Conservation (phyloP, 805 yeast species). For the Zygosaccharomyces siamensis region DNA sequence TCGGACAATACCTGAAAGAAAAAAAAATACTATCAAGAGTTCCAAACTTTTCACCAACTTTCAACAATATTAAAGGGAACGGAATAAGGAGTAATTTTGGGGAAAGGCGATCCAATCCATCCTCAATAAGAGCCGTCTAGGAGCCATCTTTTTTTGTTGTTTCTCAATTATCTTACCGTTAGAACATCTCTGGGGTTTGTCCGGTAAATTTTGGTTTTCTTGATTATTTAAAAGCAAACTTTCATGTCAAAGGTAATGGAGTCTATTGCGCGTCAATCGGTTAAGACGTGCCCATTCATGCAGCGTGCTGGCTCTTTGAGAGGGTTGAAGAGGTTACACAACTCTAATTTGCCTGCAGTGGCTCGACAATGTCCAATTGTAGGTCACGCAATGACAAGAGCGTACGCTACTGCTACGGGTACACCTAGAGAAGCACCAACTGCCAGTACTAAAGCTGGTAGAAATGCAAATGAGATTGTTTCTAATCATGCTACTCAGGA, state of each 20-base stretch:
- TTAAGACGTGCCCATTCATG: slow-evolving; percentile 80
- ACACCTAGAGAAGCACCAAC: slow-evolving; percentile 33
- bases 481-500: slow-evolving; percentile 45
- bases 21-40: neutral
- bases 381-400: slow-evolving; percentile 61
- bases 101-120: neutral
- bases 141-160: neutral
- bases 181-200: too few species aligned
- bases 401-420: slow-evolving; percentile 33
- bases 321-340: slow-evolving; percentile 27
- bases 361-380: slow-evolving; percentile 87
- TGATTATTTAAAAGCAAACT: neutral
- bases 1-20: neutral
- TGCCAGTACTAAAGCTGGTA: slow-evolving; percentile 32
- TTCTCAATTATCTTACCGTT: neutral
- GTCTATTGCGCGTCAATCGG: slow-evolving; percentile 66
- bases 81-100: neutral
- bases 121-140: neutral
- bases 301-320: slow-evolving; percentile 34
- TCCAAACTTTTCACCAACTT: neutral
- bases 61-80: neutral
- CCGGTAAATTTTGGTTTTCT: too few species aligned
- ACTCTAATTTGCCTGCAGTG: slow-evolving; percentile 41
- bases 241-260: slow-evolving; percentile 53
- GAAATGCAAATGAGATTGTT: slow-evolving; percentile 28